Base-by-base conservation (phyloP, 768 basidiomycete species). In the Kwoniella newhampshirensis region DNA sequence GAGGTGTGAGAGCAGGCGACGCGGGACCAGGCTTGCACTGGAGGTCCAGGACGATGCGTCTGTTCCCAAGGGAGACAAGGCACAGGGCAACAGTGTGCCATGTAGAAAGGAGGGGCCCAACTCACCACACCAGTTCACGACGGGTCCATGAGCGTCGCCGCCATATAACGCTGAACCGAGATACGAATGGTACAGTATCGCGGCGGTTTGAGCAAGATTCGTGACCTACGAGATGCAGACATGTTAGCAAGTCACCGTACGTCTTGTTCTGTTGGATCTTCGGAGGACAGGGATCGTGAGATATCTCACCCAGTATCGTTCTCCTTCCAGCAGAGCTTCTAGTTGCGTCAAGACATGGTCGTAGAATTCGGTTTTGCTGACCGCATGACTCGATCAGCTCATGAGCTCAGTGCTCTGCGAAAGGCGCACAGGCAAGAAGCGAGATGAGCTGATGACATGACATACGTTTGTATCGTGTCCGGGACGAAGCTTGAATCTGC, bases 51-150 rank as follows among this genome's bases (percentile, higher is more conserved):
- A n/a, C n/a, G n/a, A n/a, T n/a, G n/a, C n/a, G n/a, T n/a, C n/a
- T n/a, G n/a, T n/a, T n/a, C n/a, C n/a, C n/a, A n/a, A n/a, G n/a
- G n/a, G n/a, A n/a, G n/a, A n/a, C n/a, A n/a, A n/a, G n/a, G n/a
- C n/a, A n/a, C n/a, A n/a, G n/a, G n/a, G n/a, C n/a, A n/a, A n/a
- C n/a, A n/a, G n/a, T n/a, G n/a, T n/a, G n/a, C n/a, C n/a, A 32
- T 32, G 6, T 13, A 32, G 32, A 32, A 6, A 13, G 13, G 32
- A 32, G 32, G 32, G 13, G 48, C 50, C 20, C 54, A 23, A 64
- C 88, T 78, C 66, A 92, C 93, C 93, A 79, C 87, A 87, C 93
- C 92, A 97, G 71, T 94, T 94, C 20, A 94, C 89, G 2, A 87
- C 83, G 51, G 84, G 82, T 35, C 82, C 78, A 15, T 80, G 79